phyloP scores from a whole-genome alignment of 768 basidiomycete genomes.

The Gyrodon lividus region DNA sequence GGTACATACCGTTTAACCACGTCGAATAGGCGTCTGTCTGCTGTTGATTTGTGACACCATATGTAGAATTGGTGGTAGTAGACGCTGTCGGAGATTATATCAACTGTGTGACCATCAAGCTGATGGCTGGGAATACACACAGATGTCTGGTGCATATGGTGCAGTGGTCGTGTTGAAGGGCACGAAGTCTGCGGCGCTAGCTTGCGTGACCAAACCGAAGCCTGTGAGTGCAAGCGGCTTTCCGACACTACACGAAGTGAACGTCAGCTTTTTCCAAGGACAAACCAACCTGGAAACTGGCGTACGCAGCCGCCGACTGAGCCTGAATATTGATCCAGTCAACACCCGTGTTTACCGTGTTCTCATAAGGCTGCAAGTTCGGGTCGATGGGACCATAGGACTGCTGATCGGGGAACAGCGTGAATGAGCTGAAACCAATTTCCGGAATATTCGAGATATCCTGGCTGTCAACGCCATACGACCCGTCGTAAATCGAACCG shows the following conservation, averaged over 20 bases:
- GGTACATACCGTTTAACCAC: constrained; percentile 49
- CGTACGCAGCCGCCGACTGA: constrained; percentile 44
- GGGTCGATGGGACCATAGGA: constrained; percentile 50
- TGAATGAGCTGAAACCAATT: constrained; percentile 60
- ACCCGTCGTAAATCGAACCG: constrained; percentile 58
- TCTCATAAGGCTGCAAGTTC: constrained; percentile 49
- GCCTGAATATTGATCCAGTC: constrained; percentile 57
- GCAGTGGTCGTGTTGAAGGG: constrained; percentile 55
- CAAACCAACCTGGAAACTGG: not conserved
- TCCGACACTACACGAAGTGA: constrained; percentile 37
- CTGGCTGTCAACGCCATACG: constrained; percentile 64
- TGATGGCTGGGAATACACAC: constrained; percentile 18
- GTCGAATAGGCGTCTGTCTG: constrained; percentile 51
- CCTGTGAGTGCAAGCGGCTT: constrained; percentile 55
- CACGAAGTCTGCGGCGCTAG: constrained; percentile 51
- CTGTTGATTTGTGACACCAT: constrained; percentile 53
- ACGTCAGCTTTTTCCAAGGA: constrained; percentile 6
- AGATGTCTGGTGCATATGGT: constrained; percentile 39
- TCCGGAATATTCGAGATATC: constrained; percentile 58
- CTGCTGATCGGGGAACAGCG: constrained; percentile 69
- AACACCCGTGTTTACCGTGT: constrained; percentile 48
- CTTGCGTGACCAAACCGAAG: constrained; percentile 63
- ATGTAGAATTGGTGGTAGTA: constrained; percentile 29
- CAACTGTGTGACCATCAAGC: not conserved
- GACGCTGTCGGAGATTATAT: constrained; percentile 13